These are phyloP conservation scores for Hypoxylon sp. DNA, from an alignment of 2,329 filamentous ascomycete genomes.

Conservation along the genomic window DNA sequence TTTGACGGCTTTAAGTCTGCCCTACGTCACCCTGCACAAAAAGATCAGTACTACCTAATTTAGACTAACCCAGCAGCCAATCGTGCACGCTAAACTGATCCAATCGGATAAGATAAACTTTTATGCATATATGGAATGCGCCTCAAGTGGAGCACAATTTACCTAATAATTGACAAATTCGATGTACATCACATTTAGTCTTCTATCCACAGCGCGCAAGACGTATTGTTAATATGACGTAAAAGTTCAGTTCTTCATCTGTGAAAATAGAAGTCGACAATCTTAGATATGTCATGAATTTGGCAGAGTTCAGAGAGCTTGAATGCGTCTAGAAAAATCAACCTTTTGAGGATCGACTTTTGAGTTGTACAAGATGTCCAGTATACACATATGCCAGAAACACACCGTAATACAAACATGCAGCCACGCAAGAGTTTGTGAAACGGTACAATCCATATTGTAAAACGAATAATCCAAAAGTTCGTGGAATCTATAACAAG, in stretches of 20 bases:
- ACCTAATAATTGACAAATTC: background rate
- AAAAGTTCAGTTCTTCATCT: background rate
- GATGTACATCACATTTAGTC: background rate
- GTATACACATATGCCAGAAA: background rate
- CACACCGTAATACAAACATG: background rate
- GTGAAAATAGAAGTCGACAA: background rate
- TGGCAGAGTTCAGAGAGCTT: background rate
- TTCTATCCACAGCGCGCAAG: background rate
- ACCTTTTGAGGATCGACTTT: background rate
- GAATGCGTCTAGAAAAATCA: background rate
- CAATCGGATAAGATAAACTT: no score
- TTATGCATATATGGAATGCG: background rate
- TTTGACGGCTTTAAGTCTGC: background rate
- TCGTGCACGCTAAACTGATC: background rate
- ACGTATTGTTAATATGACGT: background rate
- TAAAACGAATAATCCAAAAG: slow-evolving; percentile 9
- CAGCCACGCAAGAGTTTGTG: background rate
- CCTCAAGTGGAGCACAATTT: background rate
- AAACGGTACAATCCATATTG: background rate
- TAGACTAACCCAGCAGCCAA: background rate
- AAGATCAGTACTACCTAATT: background rate
- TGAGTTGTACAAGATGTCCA: background rate
- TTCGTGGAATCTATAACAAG: slow-evolving; percentile 13
- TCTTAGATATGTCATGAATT: background rate
- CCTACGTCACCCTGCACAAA: background rate